phyloP scores from a whole-genome alignment of 352 stramenopile genomes.

The Pythium biforme region DNA sequence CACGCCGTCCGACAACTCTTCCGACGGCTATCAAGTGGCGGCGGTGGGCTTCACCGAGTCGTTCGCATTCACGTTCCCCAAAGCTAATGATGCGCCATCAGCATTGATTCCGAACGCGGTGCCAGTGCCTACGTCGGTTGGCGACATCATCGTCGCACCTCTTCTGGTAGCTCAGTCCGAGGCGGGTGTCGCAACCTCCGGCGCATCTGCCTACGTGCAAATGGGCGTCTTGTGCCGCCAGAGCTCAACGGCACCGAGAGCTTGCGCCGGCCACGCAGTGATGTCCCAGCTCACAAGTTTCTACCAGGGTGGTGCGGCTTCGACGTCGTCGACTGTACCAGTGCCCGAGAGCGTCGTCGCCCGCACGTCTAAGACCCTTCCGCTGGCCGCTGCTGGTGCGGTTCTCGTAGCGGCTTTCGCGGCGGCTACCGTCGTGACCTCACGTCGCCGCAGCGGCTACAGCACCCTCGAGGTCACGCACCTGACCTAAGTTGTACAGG shows the following conservation, averaged over 20 bases:
- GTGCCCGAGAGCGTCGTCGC: neutral
- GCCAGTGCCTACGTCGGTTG: neutral
- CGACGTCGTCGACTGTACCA: neutral
- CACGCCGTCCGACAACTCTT: neutral
- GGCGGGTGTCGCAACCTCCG: neutral
- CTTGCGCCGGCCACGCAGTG: conserved; percentile 1
- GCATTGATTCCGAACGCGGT: neutral
- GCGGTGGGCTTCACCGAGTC: conserved; percentile 8
- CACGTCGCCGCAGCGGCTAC: conserved; percentile 19
- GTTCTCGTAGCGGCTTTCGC: neutral
- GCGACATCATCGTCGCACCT: neutral
- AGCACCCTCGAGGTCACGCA: neutral
- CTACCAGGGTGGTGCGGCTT: neutral
- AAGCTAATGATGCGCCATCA: neutral
- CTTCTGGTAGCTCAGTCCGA: neutral
- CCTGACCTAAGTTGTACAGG: neutral
- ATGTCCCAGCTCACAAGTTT: conserved; percentile 23
- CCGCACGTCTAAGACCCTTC: neutral
- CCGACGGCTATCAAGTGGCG: neutral
- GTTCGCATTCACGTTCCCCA: neutral
- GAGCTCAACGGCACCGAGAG: neutral
- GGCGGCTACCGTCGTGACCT: neutral
- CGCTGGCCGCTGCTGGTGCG: neutral
- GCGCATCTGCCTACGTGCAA: conserved; percentile 17
- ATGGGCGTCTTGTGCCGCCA: conserved; percentile 5